Conservation (phyloP, 2,329 filamentous ascomycete genomes). For the Phyllachora maydis region DNA sequence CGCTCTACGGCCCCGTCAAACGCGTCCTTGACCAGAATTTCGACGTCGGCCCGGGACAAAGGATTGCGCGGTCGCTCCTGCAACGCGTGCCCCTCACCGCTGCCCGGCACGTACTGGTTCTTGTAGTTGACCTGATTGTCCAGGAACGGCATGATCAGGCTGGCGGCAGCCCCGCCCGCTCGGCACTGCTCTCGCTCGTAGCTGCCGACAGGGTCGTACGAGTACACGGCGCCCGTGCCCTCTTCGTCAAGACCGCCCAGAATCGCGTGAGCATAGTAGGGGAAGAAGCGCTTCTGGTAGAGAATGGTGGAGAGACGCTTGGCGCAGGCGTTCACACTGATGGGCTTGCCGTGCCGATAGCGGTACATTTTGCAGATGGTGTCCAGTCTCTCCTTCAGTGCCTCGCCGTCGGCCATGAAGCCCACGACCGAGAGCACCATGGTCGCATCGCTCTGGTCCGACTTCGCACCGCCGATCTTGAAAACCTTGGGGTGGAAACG, state of each 20-base stretch:
- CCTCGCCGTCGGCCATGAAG: conserved; percentile 86
- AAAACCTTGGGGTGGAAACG: conserved; percentile 91
- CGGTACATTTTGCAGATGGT: conserved; percentile 97
- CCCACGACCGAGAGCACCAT: conserved; percentile 88
- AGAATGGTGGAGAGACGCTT: conserved; percentile 89
- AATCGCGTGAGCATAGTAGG: conserved; percentile 93
- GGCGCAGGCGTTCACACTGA: conserved; percentile 84
- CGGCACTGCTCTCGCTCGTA: conserved; percentile 96
- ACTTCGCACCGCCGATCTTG: conserved; percentile 81
- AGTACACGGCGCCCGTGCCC: conserved; percentile 84
- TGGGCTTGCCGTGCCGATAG: conserved; percentile 93
- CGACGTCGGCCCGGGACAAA: conserved; percentile 51
- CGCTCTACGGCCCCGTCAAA: conserved; percentile 96
- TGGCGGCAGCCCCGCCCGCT: conserved; percentile 77
- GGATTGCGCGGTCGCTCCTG: conserved; percentile 50
- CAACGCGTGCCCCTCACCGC: conserved; percentile 64
- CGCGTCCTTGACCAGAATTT: conserved; percentile 83
- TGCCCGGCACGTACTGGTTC: conserved; percentile 87
- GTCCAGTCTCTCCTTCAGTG: conserved; percentile 83
- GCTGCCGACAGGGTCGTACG: conserved; percentile 92
- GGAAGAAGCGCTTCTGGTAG: conserved; percentile 96
- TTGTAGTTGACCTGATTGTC: conserved; percentile 99
- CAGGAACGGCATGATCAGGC: conserved; percentile 95
- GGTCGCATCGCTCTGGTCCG: conserved; percentile 64
- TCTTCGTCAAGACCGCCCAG: conserved; percentile 87